Base-by-base conservation (phyloP, 129 eudicot species). In the Flaveria bidentis region DNA sequence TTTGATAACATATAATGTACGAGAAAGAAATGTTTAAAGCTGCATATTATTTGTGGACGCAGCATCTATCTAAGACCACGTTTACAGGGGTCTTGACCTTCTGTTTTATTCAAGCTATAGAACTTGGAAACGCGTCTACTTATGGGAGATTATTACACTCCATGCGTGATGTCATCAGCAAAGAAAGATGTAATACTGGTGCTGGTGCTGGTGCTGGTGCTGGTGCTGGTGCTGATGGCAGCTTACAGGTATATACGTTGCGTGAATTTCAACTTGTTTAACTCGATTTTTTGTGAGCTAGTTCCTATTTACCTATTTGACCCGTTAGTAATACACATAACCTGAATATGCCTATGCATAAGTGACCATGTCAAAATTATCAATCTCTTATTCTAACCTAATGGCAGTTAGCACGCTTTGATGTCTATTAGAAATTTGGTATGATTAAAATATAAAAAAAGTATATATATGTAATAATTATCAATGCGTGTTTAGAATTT, bases 81-180 rank as follows among this genome's bases (percentile, higher is more conserved):
- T 82, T 79, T 20, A 84, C 88, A 9, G 94, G 94, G 65, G 88
- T 84, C 51, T 64, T 86, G 87, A 89, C 94, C 1, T 86, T 79
- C 63, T 77, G 87, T 82, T 89, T 89, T 67, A 82, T 86, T 60
- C 80, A 86, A 82, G 87, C 93, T 9, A 76, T 80, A 44, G 78
- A 82, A 78, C 76, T 84, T n/a, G 88, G 84, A 45, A 81, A 83
- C 7, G 83, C 85, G 11, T 25, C 84, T 45, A 84, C 88, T 0
- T 89, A 89, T 75, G 88, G 94, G 11, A 57, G 53, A 44, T 76
- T 86, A 42, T 74, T 89, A 23, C 66, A 47, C 57, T 73, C 84
- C 14, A 86, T 89, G 91, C 84, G 87, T 74, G 57, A 79, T 10
- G 83, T 69, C 17, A 82, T 84, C 22, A 78, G 73, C 15, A 85